These are phyloP conservation scores for Venturia pyrina DNA, from an alignment of 2,329 filamentous ascomycete genomes.

Conservation along the genomic window DNA sequence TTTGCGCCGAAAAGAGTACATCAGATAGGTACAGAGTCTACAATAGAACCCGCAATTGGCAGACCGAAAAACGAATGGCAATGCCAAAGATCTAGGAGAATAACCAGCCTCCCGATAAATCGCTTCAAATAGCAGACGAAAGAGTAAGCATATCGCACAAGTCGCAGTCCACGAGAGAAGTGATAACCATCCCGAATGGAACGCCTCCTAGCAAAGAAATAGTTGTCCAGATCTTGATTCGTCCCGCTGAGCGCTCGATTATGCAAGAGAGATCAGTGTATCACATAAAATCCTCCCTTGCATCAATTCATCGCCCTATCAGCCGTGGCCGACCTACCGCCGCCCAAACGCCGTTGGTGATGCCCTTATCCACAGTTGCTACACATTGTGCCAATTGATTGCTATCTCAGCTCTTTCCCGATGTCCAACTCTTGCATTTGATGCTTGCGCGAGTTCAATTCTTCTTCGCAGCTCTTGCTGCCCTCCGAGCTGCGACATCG, in stretches of 20 bases:
- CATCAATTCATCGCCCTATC: neutral
- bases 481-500: slow-evolving; percentile 57
- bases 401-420: neutral
- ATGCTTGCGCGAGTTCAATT: slow-evolving; percentile 13
- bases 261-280: neutral
- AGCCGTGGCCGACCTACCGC: neutral
- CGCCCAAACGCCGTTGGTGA: neutral
- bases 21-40: neutral
- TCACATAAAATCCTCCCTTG: neutral
- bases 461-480: slow-evolving; percentile 27
- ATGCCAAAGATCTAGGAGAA: neutral
- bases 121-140: neutral
- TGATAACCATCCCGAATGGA: neutral
- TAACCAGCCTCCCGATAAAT: neutral
- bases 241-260: neutral
- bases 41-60: neutral
- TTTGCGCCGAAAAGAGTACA: neutral
- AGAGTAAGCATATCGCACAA: no score
- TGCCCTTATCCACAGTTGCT: neutral
- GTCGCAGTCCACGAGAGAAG: neutral
- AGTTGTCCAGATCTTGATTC: neutral
- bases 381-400: neutral
- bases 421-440: neutral
- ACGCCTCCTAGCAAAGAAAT: neutral
- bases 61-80: neutral